A percentile compares a stretch with the other conserved stretches of the same genome.
Conservation (phyloP, 495 filamentous ascomycete species). For the Aspergillus panamensis region DNA sequence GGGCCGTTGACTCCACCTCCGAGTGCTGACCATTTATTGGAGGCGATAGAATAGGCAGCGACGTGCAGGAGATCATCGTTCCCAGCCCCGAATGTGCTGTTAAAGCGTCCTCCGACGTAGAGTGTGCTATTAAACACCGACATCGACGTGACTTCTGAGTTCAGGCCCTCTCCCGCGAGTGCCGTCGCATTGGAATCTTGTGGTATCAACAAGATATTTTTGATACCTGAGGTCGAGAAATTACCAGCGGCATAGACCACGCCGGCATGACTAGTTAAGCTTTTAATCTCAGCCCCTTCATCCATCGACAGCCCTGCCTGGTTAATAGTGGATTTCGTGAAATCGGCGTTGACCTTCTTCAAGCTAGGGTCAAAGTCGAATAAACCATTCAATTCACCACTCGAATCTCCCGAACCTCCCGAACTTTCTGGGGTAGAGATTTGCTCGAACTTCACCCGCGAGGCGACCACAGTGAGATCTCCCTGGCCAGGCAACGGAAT, state of each 20-base stretch:
- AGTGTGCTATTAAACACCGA: slow-evolving; percentile 58
- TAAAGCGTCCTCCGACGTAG: slow-evolving; percentile 86
- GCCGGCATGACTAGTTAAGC: slow-evolving; percentile 55
- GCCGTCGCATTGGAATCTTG: slow-evolving; percentile 54
- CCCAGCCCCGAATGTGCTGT: slow-evolving; percentile 61
- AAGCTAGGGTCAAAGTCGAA: slow-evolving; percentile 81
- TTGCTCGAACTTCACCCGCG: slow-evolving; percentile 74
- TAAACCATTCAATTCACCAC: slow-evolving; percentile 75
- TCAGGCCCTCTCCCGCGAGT: slow-evolving; percentile 70
- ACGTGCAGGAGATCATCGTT: slow-evolving; percentile 63
- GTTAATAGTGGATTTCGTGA: slow-evolving; percentile 69
- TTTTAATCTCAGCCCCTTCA: slow-evolving; percentile 59
- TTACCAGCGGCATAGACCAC: slow-evolving; percentile 78
- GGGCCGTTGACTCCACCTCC: slow-evolving; percentile 83
- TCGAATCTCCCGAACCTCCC: slow-evolving; percentile 31
- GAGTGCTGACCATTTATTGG: slow-evolving; percentile 70
- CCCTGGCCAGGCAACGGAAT: slow-evolving; percentile 63
- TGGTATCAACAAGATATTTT: slow-evolving; percentile 73
- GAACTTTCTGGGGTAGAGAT: slow-evolving; percentile 49
- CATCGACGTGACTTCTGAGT: slow-evolving; percentile 72
- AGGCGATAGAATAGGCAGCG: slow-evolving; percentile 67
- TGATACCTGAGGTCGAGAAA: slow-evolving; percentile 62
- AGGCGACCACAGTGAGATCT: slow-evolving; percentile 77
- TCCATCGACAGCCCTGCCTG: slow-evolving; percentile 65
- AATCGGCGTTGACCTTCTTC: slow-evolving; percentile 52